A percentile compares a stretch with the other conserved stretches of the same genome.
phyloP scores from a whole-genome alignment of 305 asterid genomes.

The Fraxinus xanthoxyloides region DNA sequence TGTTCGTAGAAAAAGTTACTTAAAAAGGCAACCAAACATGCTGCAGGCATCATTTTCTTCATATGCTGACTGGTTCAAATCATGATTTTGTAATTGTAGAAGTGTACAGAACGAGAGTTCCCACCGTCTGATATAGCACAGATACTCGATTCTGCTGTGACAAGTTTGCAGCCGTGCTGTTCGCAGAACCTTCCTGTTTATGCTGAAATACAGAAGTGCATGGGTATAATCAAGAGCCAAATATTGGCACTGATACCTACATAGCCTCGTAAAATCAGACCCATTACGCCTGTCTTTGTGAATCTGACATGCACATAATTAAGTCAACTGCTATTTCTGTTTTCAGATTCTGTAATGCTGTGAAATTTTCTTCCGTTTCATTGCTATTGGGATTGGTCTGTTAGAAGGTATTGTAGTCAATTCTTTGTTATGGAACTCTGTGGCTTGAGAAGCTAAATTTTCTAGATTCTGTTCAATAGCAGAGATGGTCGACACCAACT shows the following conservation, averaged over 20 bases:
- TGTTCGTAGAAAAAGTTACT: neutral
- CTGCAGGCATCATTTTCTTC: neutral
- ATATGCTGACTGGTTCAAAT: neutral
- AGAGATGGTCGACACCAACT: neutral
- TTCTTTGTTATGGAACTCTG: neutral
- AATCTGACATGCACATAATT: neutral
- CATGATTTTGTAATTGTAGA: conserved; percentile 44
- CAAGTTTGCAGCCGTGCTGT: conserved; percentile 76
- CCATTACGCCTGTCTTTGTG: neutral
- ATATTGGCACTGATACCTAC: conserved; percentile 94
- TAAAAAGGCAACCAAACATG: neutral
- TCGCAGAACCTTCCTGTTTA: conserved; percentile 71
- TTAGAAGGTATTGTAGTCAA: neutral
- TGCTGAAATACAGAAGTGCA: conserved; percentile 85
- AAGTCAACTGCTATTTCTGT: neutral
- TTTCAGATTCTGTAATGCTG: neutral
- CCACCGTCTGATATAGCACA: conserved; percentile 93
- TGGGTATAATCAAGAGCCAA: conserved; percentile 94
- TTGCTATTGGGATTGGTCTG: neutral
- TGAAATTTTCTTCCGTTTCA: neutral
- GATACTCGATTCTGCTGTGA: conserved; percentile 85
- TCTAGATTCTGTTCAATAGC: neutral
- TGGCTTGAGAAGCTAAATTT: neutral
- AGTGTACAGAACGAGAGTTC: conserved; percentile 87
- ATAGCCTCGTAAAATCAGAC: conserved; percentile 13